Evolutionary conservation across 1,139 yeast species (phyloP).

Genomic region (Yamadazyma aaseri): DNA sequence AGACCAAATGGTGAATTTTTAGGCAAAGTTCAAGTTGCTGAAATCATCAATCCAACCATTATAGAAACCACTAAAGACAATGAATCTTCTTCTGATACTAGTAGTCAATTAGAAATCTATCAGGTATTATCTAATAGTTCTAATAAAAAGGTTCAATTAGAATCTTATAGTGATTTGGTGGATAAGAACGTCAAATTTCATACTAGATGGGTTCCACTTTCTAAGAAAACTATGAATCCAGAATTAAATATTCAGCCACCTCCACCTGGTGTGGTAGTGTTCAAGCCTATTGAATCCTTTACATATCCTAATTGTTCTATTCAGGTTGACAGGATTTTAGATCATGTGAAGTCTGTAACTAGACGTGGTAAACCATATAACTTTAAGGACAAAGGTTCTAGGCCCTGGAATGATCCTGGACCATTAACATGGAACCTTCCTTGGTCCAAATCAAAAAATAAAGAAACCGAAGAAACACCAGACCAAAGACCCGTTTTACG

Average conservation of each 20-base stretch:
- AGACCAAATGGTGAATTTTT: conserved; percentile 80
- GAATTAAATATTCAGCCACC: conserved; percentile 66
- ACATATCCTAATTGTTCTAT: conserved; percentile 78
- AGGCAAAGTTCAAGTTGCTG: conserved; percentile 72
- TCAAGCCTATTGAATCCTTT: conserved; percentile 78
- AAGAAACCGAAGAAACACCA: conserved; percentile 3
- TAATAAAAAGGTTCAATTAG: conserved; percentile 17
- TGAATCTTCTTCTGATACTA: conserved; percentile 15
- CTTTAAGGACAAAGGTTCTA: conserved; percentile 54
- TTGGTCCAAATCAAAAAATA: conserved; percentile 22
- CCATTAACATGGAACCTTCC: conserved; percentile 46
- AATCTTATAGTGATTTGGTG: conserved; percentile 24
- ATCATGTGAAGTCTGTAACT: conserved; percentile 62
- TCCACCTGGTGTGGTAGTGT: conserved; percentile 88
- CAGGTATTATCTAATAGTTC: conserved; percentile 36
- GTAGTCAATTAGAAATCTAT: conserved; percentile 35
- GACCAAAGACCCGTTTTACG: conserved; percentile 67
- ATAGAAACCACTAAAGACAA: conserved; percentile 14
- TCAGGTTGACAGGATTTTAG: conserved; percentile 69
- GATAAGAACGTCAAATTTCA: conserved; percentile 47
- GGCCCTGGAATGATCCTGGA: conserved; percentile 94
- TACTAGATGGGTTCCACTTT: conserved; percentile 79
- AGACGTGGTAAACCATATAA: conserved; percentile 55
- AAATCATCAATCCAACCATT: conserved; percentile 60
- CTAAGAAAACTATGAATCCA: conserved; percentile 55